Base-by-base conservation (phyloP, 495 filamentous ascomycete genomes). In the Elasticomyces elasticus region DNA sequence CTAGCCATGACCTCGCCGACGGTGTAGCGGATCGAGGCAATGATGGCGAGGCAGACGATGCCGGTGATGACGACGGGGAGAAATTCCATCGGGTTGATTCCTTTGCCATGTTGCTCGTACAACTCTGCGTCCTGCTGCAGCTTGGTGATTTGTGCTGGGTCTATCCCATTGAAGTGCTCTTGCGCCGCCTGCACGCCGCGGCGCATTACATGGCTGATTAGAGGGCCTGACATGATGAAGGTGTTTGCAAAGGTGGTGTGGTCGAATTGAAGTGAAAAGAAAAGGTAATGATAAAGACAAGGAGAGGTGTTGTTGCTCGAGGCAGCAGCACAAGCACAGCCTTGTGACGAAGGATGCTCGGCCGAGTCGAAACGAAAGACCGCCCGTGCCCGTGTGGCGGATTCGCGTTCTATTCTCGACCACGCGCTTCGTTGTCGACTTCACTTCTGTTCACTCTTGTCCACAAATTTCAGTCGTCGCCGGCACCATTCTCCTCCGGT, bases 1-100 rank as follows among this genome's bases (percentile, higher is more conserved):
- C 79, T 79, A 5, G 75, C 69, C 17, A 85, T 70, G 22, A 86
- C 73, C 31, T 72, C 56, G 31, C 74, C 74, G 55, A 83, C 76
- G 24, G 78, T 79, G 66, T 86, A 85, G 46, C 73, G 67, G 19
- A 78, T 51, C 24, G 66, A 62, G 22, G 56, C 49, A 23, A 66
- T 11, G 24, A 64, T 24, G 42, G 63, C 5, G 26, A 58, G 24
- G 51, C 63, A 55, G 23, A 63, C 13, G 46, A 65, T 28, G 35
- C 49, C 50, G 31, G 62, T 63, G 35, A 58, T 31, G 33, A 41
- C 48, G 49, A 69, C 35, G 17, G 56, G 48, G 15, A 48, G 38
- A 11, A 56, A 35, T 47, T 59, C 56, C 17, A 9, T 9, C 20
- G 28, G 51, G 24, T 43, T 52, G 51, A 58, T 25, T 30, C 55